Conservation (phyloP, 2,329 filamentous ascomycete genomes). For the Chalaropsis thielavioides region DNA sequence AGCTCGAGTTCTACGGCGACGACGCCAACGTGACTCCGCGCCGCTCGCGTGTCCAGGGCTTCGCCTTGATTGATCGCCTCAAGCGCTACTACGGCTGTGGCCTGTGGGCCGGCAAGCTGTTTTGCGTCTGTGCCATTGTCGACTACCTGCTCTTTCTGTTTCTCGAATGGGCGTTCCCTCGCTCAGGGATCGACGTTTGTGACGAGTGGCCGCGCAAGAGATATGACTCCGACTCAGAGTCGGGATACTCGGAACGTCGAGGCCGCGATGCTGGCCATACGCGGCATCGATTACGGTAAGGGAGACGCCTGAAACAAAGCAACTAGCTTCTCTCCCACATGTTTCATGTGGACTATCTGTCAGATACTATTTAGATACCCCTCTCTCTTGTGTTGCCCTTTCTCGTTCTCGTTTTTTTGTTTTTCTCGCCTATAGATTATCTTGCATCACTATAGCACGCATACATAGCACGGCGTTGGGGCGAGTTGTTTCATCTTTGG, state of each 20-base stretch:
- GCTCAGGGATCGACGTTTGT: conserved; percentile 75
- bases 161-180: conserved; percentile 73
- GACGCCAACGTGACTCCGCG: conserved; percentile 48
- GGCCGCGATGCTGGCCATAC: conserved; percentile 7
- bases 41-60: conserved; percentile 62
- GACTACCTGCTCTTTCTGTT: conserved; percentile 86
- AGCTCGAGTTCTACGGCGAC: conserved; percentile 62
- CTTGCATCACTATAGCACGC: neutral
- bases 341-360: neutral
- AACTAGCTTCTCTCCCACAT: neutral
- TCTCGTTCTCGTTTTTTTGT: neutral
- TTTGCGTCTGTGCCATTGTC: conserved; percentile 84
- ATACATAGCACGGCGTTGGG: neutral
- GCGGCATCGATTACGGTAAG: neutral
- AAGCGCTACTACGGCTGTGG: conserved; percentile 97
- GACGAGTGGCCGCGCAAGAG: conserved; percentile 79
- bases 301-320: neutral
- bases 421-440: neutral
- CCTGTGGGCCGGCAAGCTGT: conserved; percentile 95
- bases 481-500: neutral
- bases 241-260: conserved; percentile 7
- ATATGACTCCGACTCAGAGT: conserved; percentile 15
- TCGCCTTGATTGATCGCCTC: conserved; percentile 82
- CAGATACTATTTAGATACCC: neutral
- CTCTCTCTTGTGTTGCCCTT: neutral